These are phyloP conservation scores for Aspergillus haitiensis DNA, from an alignment of 495 filamentous ascomycete genomes.

Conservation along the genomic window DNA sequence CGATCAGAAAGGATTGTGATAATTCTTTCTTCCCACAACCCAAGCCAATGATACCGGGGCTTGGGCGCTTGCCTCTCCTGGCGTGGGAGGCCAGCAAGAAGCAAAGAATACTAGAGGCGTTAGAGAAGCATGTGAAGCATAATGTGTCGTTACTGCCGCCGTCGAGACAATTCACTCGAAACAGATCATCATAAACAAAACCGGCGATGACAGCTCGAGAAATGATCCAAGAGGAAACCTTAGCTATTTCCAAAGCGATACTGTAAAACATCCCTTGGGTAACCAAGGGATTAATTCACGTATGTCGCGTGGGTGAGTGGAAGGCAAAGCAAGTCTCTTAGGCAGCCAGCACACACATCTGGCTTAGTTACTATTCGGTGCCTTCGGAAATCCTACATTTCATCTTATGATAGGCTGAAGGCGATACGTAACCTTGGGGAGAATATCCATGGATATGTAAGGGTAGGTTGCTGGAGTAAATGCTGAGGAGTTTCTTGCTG, in stretches of 20 bases:
- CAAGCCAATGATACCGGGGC: too few relatives aligned
- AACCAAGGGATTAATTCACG: conserved; percentile 2
- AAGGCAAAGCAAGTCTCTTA: conserved; percentile 3
- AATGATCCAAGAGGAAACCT: neutral
- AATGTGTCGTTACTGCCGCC: neutral
- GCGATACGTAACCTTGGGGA: conserved; percentile 3
- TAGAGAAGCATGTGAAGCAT: neutral
- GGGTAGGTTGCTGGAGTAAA: conserved; percentile 12
- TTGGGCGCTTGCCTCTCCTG: neutral
- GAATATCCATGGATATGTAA: conserved; percentile 6
- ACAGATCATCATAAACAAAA: neutral
- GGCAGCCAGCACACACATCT: conserved; percentile 14
- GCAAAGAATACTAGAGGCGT: neutral
- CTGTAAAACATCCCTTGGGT: conserved; percentile 1
- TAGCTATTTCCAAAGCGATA: too few relatives aligned
- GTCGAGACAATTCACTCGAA: neutral
- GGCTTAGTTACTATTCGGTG: conserved; percentile 12
- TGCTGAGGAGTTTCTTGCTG: conserved; percentile 8
- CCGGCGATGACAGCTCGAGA: conserved; percentile 6
- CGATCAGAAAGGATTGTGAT: neutral
- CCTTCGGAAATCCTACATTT: conserved; percentile 7
- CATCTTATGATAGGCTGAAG: conserved; percentile 1
- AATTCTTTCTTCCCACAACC: neutral
- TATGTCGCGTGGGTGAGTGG: neutral
- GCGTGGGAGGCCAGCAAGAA: neutral